phyloP scores from a whole-genome alignment of 75 land plant genomes.

The Sequoia sempervirens region DNA sequence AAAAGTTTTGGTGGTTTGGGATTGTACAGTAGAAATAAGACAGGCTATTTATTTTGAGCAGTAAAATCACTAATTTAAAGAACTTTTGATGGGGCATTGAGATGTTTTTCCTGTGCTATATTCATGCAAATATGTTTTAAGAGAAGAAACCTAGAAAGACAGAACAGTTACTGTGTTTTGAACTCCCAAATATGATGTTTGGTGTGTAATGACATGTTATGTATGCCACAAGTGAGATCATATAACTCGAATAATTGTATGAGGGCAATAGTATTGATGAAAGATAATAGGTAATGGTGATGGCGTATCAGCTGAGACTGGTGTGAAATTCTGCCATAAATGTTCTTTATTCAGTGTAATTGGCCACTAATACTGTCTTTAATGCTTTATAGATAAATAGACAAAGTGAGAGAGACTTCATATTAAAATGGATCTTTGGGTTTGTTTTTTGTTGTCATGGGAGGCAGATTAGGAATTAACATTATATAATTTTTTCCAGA shows the following conservation, averaged over 20 bases:
- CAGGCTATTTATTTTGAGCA: background rate
- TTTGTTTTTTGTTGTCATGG: background rate
- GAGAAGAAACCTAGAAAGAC: background rate
- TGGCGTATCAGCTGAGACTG: background rate
- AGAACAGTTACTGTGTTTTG: background rate
- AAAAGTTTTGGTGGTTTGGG: background rate
- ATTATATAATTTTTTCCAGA: background rate
- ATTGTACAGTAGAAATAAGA: background rate
- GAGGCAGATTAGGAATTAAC: background rate
- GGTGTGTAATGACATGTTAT: background rate
- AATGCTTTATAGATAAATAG: background rate
- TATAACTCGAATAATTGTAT: background rate
- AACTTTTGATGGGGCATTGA: background rate
- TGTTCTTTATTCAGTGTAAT: background rate
- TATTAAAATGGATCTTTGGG: background rate
- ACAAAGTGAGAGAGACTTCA: background rate
- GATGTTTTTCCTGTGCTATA: background rate
- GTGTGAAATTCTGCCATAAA: background rate
- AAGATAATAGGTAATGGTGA: background rate
- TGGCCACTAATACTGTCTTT: background rate
- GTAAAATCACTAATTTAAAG: background rate
- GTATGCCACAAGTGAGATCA: background rate
- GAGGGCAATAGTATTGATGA: background rate
- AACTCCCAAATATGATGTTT: background rate
- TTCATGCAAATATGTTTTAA: background rate